These are phyloP conservation scores for Nakaseomyces kungkrabaensis DNA, from an alignment of 1,139 yeast species.

Conservation along the genomic window DNA sequence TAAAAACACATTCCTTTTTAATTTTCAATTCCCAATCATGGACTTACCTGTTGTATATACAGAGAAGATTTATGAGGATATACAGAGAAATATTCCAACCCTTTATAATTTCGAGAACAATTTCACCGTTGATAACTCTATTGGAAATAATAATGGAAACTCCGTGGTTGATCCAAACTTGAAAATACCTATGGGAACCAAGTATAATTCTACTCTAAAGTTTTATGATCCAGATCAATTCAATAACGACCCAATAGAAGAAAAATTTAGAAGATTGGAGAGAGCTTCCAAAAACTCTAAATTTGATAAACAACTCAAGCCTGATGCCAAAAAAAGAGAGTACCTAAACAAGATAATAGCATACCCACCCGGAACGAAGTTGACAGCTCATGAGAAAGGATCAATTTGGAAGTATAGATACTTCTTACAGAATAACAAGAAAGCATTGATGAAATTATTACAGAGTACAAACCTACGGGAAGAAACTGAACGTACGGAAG, in stretches of 20 bases:
- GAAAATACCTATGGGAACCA: slow-evolving; percentile 27
- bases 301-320: slow-evolving; percentile 70
- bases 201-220: slow-evolving; percentile 35
- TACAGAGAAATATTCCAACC: slow-evolving; percentile 30
- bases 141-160: slow-evolving; percentile 11
- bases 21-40: slow-evolving; percentile 64
- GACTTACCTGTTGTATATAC: slow-evolving; percentile 76
- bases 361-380: slow-evolving; percentile 76
- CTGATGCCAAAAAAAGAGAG: slow-evolving; percentile 75
- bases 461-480: slow-evolving; percentile 87
- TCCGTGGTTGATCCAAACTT: not conserved
- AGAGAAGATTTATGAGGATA: slow-evolving; percentile 36
- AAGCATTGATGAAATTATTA: slow-evolving; percentile 73
- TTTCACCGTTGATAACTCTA: not conserved
- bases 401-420: slow-evolving; percentile 88
- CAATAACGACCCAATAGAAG: slow-evolving; percentile 72
- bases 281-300: slow-evolving; percentile 64
- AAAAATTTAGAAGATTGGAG: slow-evolving; percentile 73
- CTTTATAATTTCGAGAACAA: slow-evolving; percentile 26
- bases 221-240: slow-evolving; percentile 59
- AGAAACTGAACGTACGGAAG: slow-evolving; percentile 68
- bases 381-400: slow-evolving; percentile 77
- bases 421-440: slow-evolving; percentile 65
- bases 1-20: slow-evolving; percentile 37
- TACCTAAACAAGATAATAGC: slow-evolving; percentile 56